Evolutionary conservation across 305 asterid species (phyloP), one percentile per base, ranked within the genome.

Genomic region (Coffea humblotiana): DNA sequence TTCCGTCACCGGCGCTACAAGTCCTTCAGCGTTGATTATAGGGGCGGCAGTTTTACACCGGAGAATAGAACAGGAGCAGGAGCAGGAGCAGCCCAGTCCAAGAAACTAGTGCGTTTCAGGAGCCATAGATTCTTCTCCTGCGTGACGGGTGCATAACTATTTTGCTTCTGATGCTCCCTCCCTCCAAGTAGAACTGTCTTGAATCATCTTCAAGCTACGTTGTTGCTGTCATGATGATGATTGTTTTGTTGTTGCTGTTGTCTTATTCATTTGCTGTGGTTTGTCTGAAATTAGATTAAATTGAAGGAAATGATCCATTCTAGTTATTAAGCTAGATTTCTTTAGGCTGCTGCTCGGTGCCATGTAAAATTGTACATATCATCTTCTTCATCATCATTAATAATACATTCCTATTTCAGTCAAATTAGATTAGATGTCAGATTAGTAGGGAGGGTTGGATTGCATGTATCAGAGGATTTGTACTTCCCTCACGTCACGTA

Each of bases 71-170:
- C 70, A 45, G 29, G 82, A 66, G 67, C 69, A 45, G 82, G 81
- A 61, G 66, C 70, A 45, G 29, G 82, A 66, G 71, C 69, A 45
- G 82, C 72, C 63, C 64, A 78, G 85, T 75, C 87, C 63, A 86
- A 88, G 86, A 90, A 89, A 77, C 91, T 91, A 56, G 93, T 88
- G 85, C 87, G 92, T 82, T 92, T 92, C 73, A 85, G 89, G 85
- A 91, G 94, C 84, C 96, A 89, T 63, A 89, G 86, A 81, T 74
- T 90, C 86, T 89, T 92, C 77, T 88, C 94, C 43, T 92, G 97
- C 77, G 85, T 90, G 72, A 87, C 89, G 19, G 97, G 93, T 81
- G 72, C 72, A 75, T 13, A 43, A 18, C 23, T 61, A 43, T 2
- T 43, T 40, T 60, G 15, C 16, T 23, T 25, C 51, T 40, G 14